Percentiles rank a stretch among this genome's conserved stretches.
phyloP scores from a whole-genome alignment of 169 alveolate genomes.

The Eimeria necatrix region DNA sequence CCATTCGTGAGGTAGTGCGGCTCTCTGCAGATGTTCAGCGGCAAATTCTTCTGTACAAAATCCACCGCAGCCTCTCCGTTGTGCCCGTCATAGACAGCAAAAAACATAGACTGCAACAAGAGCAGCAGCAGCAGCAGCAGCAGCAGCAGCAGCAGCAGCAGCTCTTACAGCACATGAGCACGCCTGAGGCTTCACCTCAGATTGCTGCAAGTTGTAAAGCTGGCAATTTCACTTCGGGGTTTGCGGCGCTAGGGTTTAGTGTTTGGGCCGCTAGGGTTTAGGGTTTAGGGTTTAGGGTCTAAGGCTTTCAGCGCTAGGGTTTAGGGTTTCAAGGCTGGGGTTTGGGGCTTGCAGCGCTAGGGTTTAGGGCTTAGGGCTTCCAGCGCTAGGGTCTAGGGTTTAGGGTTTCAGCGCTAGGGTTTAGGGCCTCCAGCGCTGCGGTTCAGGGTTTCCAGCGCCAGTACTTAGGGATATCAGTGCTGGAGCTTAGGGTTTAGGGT shows the following conservation, averaged over 20 bases:
- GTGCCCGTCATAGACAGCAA: constrained; percentile 90
- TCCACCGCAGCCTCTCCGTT: constrained; percentile 90
- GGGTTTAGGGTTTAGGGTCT: no score
- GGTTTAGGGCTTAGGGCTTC: no score
- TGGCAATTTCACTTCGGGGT: not conserved
- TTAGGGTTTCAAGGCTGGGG: no score
- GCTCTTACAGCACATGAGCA: not conserved
- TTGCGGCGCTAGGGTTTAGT: not conserved
- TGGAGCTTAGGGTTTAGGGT: no score
- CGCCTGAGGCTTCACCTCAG: not conserved
- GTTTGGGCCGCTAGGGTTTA: no score
- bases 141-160: not conserved
- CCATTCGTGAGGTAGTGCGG: constrained; percentile 74
- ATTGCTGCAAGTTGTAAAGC: not conserved
- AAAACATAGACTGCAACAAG: constrained; percentile 78
- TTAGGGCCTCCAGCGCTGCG: no score
- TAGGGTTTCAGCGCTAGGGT: no score
- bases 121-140: not conserved
- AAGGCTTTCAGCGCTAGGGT: no score
- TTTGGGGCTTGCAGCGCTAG: no score
- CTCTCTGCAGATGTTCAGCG: constrained; percentile 80
- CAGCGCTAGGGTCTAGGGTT: no score
- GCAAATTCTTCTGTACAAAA: constrained; percentile 83
- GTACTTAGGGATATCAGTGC: no score
- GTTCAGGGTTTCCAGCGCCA: no score